A percentile compares a stretch with the other conserved stretches of the same genome.
Evolutionary conservation across 768 basidiomycete species (phyloP).

Genomic region (Termitomyces sp.): DNA sequence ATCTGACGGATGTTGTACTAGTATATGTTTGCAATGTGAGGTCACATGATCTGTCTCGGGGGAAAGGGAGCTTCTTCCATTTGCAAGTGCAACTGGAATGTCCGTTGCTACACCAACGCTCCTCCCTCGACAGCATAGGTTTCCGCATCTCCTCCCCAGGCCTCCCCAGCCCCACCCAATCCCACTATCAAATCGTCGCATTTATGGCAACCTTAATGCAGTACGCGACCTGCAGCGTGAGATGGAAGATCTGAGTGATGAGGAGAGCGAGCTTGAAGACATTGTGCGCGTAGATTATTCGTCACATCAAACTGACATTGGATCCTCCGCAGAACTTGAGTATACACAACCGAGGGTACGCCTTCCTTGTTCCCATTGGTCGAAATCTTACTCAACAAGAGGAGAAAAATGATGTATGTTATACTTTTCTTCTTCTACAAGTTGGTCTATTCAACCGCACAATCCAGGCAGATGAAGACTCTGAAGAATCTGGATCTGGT

Average conservation of each 20-base stretch:
- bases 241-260: conserved; percentile 81
- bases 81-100: conserved; percentile 18
- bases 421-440: not conserved
- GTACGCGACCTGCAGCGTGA: conserved; percentile 68
- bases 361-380: conserved; percentile 70
- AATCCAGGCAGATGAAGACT: conserved; percentile 43
- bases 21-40: too few relatives aligned
- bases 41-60: too few relatives aligned
- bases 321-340: conserved; percentile 38
- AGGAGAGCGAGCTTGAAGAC: conserved; percentile 78
- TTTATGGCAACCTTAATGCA: conserved; percentile 53
- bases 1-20: too few relatives aligned
- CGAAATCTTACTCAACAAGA: conserved; percentile 69
- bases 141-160: conserved; percentile 64
- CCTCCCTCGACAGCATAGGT: conserved; percentile 55
- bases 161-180: conserved; percentile 61
- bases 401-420: conserved; percentile 76
- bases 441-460: not conserved
- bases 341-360: conserved; percentile 62
- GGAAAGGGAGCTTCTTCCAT: too few relatives aligned
- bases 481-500: conserved; percentile 40
- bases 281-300: conserved; percentile 37
- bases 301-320: conserved; percentile 4
- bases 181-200: conserved; percentile 48
- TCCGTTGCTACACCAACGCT: conserved; percentile 62